Evolutionary conservation across 495 filamentous ascomycete species (phyloP).

Genomic region (Talaromyces nanjingensis): DNA sequence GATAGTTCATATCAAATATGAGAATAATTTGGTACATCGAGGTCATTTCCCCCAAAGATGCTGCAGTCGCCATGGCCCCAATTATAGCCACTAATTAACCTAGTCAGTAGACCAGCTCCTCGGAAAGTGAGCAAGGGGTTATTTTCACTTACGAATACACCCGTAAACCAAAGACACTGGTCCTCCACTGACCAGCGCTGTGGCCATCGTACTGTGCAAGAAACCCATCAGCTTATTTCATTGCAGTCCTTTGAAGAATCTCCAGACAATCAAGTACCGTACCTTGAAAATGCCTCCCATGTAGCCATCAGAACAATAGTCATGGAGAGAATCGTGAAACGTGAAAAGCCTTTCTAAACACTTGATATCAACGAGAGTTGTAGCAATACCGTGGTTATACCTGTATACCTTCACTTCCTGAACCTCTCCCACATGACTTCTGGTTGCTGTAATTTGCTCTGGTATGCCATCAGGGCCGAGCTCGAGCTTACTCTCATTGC

Average conservation of each 20-base stretch:
- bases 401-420: not conserved
- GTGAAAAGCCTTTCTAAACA: not conserved
- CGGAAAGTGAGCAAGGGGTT: not conserved
- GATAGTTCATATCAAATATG: not conserved
- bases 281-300: not conserved
- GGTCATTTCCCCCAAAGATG: not conserved
- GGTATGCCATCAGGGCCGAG: not conserved
- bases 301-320: not conserved
- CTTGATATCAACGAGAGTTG: not conserved
- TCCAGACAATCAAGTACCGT: not conserved
- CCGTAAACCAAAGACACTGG: not conserved
- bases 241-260: not conserved
- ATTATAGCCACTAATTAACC: not conserved
- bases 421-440: not conserved
- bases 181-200: not conserved
- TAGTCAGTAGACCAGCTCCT: not conserved
- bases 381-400: not conserved
- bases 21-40: not conserved
- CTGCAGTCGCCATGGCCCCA: not conserved
- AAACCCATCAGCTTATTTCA: not conserved
- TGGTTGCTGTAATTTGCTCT: not conserved
- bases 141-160: not conserved
- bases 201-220: not conserved
- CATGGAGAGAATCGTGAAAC: not conserved
- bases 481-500: not conserved